phyloP scores from a whole-genome alignment of 352 stramenopile genomes.

The Pythium periplocum region DNA sequence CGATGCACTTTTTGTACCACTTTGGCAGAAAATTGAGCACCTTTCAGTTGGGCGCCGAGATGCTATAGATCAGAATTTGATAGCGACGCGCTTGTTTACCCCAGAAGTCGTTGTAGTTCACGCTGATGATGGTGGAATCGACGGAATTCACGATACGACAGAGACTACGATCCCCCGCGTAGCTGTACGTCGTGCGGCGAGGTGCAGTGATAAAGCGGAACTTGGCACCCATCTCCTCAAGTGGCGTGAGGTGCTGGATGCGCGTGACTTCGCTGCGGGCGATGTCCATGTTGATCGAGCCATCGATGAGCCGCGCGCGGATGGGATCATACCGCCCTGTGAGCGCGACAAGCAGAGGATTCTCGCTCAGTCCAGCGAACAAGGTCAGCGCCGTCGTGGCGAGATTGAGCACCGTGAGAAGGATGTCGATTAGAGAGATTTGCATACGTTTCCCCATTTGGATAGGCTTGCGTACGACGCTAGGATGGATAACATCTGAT shows the following conservation, averaged over 20 bases:
- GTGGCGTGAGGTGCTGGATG: constrained; percentile 13
- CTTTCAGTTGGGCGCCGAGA: no score
- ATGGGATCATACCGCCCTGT: constrained; percentile 17
- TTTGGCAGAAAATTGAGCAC: background rate
- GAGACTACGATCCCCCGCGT: no score
- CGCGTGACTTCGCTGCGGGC: constrained; percentile 9
- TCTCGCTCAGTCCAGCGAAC: constrained; percentile 16
- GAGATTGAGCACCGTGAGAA: constrained; percentile 10
- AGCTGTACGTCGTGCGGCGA: no score
- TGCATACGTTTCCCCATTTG: no score
- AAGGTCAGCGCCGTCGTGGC: constrained; percentile 12
- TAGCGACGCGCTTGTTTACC: no score
- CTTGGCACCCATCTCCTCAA: constrained; percentile 18
- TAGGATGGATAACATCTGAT: no score
- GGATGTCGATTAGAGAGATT: background rate
- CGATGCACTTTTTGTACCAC: constrained; percentile 1
- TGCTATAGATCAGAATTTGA: no score
- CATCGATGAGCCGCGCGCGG: constrained; percentile 13
- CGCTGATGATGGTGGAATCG: no score
- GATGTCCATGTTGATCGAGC: constrained; percentile 25
- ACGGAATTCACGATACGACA: no score
- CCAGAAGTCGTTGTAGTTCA: no score
- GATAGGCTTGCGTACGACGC: no score
- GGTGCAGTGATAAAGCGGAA: no score
- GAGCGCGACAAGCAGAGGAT: constrained; percentile 14